Evolutionary conservation across 352 stramenopile genomes (phyloP), one percentile per base, ranked within the genome.

Genomic region (Aphanomyces euteiches): DNA sequence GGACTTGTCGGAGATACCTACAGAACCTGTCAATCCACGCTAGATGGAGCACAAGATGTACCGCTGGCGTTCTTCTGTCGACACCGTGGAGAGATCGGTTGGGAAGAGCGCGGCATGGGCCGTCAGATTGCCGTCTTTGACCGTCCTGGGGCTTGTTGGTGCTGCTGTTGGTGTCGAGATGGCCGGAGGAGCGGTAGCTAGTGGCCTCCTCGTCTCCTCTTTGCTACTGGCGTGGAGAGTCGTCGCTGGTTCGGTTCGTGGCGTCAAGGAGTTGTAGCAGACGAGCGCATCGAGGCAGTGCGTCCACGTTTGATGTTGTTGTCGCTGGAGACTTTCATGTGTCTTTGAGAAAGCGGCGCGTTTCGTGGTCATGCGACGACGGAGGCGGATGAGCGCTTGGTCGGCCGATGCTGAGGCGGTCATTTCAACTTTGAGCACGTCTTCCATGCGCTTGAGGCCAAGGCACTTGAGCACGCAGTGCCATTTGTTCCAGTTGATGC

Each of bases 401-500:
- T 69, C 61, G 45, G 39, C 19, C 1, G 28, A 45, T 17, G 36
- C 7, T 2, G 61, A 69, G 8, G 61, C 58, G 61, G 41, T 17
- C 61, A 69, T 69, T 1, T 69, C 61, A 38, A 69, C 8, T 38
- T n/a, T 19, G 19, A 69, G 48, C 40, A 69, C 48, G 61, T 69
- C 61, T 59, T 69, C 61, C 61, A 69, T 69, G 6, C 48, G 45
- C 41, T 69, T 69, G 28, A 69, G 40, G 17, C 61, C 61, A 17
- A 69, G 40, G 41, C 61, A 69, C 41, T 69, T 69, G 40, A 69
- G 61, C 45, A 69, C 61, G 5, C 61, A 69, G 2, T 60, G 38
- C 61, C 61, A 69, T 28, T 69, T 69, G 61, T 69, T 69, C 61
- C 61, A 69, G 40, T 69, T 69, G 61, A 69, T 69, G 45, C 37